Conservation (phyloP, 1,139 yeast genomes). For the Kodamaea suecica region DNA sequence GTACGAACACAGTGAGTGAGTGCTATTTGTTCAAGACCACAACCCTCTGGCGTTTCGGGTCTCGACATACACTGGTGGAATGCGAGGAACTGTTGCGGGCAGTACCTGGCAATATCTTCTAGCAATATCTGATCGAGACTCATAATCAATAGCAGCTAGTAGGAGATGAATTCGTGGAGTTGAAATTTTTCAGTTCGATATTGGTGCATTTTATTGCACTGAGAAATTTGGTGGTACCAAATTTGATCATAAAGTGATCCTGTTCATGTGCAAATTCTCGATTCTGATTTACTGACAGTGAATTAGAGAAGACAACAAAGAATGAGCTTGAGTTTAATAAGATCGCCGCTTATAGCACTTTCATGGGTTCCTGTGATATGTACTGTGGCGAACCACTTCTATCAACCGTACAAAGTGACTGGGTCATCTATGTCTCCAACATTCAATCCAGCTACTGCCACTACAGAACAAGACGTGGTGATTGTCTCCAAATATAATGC, state of each 20-base stretch:
- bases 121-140: slow-evolving; percentile 50
- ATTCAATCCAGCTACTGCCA: slow-evolving; percentile 60
- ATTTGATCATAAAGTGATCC: too few relatives aligned
- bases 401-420: slow-evolving; percentile 71
- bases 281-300: too few relatives aligned
- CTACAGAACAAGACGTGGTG: slow-evolving; percentile 62
- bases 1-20: slow-evolving; percentile 57
- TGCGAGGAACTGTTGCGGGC: slow-evolving; percentile 62
- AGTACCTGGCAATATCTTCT: slow-evolving; percentile 60
- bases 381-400: slow-evolving; percentile 66
- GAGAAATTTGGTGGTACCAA: too few relatives aligned
- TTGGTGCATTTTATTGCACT: too few relatives aligned
- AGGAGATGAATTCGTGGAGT: not conserved
- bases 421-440: slow-evolving; percentile 92
- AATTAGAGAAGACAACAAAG: too few relatives aligned
- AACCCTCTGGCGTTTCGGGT: slow-evolving; percentile 43
- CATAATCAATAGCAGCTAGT: not conserved
- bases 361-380: slow-evolving; percentile 81
- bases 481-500: slow-evolving; percentile 64
- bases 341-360: slow-evolving; percentile 20
- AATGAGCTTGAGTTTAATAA: slow-evolving; percentile 1
- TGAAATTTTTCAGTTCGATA: not conserved
- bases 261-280: too few relatives aligned
- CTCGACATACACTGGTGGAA: slow-evolving; percentile 62
- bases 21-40: slow-evolving; percentile 48